These are phyloP conservation scores for Saururus chinensis DNA, from an alignment of 164 flowering plant species.

Conservation along the genomic window DNA sequence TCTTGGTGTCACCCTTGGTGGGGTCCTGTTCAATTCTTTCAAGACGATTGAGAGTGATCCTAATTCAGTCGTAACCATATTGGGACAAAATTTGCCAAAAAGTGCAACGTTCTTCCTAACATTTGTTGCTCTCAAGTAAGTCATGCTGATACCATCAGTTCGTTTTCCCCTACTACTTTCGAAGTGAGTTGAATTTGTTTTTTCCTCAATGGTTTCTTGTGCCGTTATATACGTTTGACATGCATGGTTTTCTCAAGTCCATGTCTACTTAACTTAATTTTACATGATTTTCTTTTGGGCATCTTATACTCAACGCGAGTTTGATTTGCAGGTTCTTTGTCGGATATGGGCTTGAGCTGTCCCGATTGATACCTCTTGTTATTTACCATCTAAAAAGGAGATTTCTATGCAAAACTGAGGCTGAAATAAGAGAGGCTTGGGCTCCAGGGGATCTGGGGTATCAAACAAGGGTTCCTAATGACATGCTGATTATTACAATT, in stretches of 20 bases:
- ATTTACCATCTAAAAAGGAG: slow-evolving; percentile 75
- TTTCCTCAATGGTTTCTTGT: too few species aligned
- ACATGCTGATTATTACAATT: slow-evolving; percentile 73
- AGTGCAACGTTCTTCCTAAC: slow-evolving; percentile 93
- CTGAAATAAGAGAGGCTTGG: slow-evolving; percentile 84
- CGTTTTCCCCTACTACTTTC: neutral
- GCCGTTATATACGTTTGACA: too few species aligned
- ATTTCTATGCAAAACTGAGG: slow-evolving; percentile 83
- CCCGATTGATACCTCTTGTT: slow-evolving; percentile 72
- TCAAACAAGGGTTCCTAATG: slow-evolving; percentile 68
- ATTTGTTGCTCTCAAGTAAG: slow-evolving; percentile 89
- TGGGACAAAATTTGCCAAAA: slow-evolving; percentile 58
- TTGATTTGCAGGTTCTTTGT: slow-evolving; percentile 62
- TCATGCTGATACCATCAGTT: neutral
- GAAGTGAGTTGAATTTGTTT: too few species aligned
- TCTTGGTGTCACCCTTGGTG: slow-evolving; percentile 79
- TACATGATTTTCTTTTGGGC: neutral
- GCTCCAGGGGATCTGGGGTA: slow-evolving; percentile 67
- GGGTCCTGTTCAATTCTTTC: slow-evolving; percentile 44
- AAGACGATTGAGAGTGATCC: slow-evolving; percentile 51
- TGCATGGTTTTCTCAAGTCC: too few species aligned
- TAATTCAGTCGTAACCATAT: slow-evolving; percentile 14
- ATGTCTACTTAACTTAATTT: too few species aligned
- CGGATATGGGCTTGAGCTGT: slow-evolving; percentile 89
- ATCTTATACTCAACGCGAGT: neutral